A percentile compares a stretch with the other conserved stretches of the same genome.
phyloP scores from a whole-genome alignment of 2,329 filamentous ascomycete species.

The Colletotrichum salicis region DNA sequence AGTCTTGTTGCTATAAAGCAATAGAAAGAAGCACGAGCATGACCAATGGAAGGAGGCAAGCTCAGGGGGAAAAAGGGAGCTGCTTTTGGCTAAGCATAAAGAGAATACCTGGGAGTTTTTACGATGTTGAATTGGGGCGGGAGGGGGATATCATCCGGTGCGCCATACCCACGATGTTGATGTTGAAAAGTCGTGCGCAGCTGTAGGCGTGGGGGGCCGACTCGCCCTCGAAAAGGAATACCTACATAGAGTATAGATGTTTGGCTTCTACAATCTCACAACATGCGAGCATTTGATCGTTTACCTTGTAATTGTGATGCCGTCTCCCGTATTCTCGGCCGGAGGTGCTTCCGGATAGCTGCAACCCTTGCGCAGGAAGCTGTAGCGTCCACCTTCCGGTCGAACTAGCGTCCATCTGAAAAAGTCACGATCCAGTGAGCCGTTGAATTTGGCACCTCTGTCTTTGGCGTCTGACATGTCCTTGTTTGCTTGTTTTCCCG shows the following conservation, averaged over 20 bases:
- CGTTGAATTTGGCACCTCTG: neutral
- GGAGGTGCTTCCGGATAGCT: neutral
- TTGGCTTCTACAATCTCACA: neutral
- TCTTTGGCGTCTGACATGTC: too few species aligned
- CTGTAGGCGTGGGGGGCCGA: constrained; percentile 9
- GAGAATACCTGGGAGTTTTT: constrained; percentile 35
- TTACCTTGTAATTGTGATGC: neutral
- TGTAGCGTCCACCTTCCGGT: neutral
- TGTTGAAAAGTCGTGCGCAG: constrained; percentile 31
- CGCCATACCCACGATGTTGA: constrained; percentile 33
- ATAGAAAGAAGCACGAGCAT: constrained; percentile 22
- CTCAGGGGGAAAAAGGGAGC: neutral
- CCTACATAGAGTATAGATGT: constrained; percentile 27
- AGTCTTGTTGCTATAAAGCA: constrained; percentile 20
- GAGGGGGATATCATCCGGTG: constrained; percentile 6
- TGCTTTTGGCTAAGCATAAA: constrained; percentile 28
- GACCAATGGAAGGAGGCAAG: constrained; percentile 13
- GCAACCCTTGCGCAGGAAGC: neutral
- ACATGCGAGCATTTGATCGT: neutral
- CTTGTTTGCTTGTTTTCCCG: neutral
- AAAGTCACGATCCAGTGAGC: neutral
- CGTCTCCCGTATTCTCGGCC: neutral
- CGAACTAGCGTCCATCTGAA: neutral
- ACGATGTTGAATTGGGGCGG: constrained; percentile 22
- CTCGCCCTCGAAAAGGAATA: constrained; percentile 5